Evolutionary conservation across 805 yeast species (phyloP).

Genomic region (Citeromyces matritensis): DNA sequence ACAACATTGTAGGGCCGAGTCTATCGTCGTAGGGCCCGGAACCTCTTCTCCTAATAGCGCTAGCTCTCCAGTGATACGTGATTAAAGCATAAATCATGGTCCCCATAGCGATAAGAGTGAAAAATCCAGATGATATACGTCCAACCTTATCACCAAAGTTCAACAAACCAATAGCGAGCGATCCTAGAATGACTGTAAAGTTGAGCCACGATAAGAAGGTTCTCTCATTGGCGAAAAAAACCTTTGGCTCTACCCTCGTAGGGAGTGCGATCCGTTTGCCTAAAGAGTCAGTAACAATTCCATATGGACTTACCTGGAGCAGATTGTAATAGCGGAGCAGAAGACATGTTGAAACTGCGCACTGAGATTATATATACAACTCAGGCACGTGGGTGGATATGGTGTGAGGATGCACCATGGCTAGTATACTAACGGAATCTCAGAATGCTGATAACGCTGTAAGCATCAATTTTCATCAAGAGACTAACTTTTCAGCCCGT

Average conservation of each 20-base stretch:
- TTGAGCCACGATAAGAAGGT: constrained; percentile 97
- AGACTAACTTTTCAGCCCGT: too few relatives aligned
- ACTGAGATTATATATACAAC: background rate
- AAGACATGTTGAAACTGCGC: constrained; percentile 28
- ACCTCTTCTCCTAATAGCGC: constrained; percentile 94
- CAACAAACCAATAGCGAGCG: constrained; percentile 87
- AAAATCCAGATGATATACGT: constrained; percentile 81
- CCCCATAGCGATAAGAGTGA: constrained; percentile 93
- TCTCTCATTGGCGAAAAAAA: constrained; percentile 97
- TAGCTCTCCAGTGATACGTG: constrained; percentile 99
- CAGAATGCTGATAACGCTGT: too few relatives aligned
- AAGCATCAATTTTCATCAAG: too few relatives aligned
- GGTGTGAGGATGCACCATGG: too few relatives aligned
- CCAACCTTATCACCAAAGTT: constrained; percentile 95
- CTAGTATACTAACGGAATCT: too few relatives aligned
- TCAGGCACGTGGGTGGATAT: too few relatives aligned
- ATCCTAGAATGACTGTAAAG: constrained; percentile 96
- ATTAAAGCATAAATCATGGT: constrained; percentile 93
- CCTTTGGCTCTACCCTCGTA: constrained; percentile 97
- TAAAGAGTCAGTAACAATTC: constrained; percentile 6
- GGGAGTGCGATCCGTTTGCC: constrained; percentile 94
- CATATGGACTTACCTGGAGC: constrained; percentile 41
- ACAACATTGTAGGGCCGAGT: constrained; percentile 95
- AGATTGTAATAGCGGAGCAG: constrained; percentile 60
- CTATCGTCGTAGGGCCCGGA: constrained; percentile 99